These are phyloP conservation scores for Gossypium trilobum DNA, from an alignment of 441 rosid species.

Conservation along the genomic window DNA sequence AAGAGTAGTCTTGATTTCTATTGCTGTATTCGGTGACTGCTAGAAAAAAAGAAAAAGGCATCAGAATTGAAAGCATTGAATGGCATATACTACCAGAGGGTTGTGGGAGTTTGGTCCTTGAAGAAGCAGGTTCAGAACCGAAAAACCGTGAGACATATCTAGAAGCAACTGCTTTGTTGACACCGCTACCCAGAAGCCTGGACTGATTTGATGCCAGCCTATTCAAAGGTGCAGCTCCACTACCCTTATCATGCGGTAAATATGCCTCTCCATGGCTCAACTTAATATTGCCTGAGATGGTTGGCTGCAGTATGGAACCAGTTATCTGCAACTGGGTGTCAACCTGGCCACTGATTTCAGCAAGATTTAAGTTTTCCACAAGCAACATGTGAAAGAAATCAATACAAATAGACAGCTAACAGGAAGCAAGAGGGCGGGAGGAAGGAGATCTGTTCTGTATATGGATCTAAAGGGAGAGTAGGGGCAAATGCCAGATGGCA, in stretches of 20 bases:
- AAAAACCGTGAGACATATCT: conserved; percentile 77
- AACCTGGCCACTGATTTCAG: conserved; percentile 86
- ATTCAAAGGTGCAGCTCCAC: conserved; percentile 62
- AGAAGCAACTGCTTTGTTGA: conserved; percentile 75
- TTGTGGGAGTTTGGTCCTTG: conserved; percentile 49
- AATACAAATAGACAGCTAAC: conserved; percentile 2
- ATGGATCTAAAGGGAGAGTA: background rate
- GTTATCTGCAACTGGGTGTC: conserved; percentile 84
- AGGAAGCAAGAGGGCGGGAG: background rate
- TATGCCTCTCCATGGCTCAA: conserved; percentile 98
- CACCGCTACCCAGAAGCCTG: conserved; percentile 53
- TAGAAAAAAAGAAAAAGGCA: conserved; percentile 1
- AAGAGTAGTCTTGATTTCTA: background rate
- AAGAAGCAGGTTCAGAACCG: conserved; percentile 57
- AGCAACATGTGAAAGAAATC: conserved; percentile 10
- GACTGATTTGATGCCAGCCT: conserved; percentile 68
- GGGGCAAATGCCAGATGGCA: background rate
- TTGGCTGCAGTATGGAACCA: conserved; percentile 96
- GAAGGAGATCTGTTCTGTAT: background rate
- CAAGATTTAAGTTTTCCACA: conserved; percentile 22
- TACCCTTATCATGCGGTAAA: conserved; percentile 92
- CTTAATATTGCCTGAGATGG: conserved; percentile 83
- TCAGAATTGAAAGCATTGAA: background rate
- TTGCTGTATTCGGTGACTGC: background rate
- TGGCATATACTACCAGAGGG: conserved; percentile 41